Conservation (phyloP, 2,329 filamentous ascomycete species). For the Thelonectria discophora region DNA sequence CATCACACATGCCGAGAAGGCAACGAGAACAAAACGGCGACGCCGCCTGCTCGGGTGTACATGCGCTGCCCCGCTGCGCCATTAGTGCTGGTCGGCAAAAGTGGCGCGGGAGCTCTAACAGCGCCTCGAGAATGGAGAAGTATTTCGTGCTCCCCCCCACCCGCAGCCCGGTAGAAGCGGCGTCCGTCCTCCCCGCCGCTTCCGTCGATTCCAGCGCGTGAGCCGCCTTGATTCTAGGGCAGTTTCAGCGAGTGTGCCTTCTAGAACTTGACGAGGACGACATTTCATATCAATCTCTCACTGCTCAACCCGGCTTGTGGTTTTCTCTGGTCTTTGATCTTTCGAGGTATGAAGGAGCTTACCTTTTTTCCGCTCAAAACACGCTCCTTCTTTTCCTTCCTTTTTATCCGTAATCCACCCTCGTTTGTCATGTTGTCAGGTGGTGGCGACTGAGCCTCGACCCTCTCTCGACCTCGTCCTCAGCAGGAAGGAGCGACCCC, state of each 20-base stretch:
- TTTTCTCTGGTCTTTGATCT: too few relatives aligned
- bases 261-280: too few relatives aligned
- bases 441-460: slow-evolving; percentile 10
- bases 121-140: slow-evolving; percentile 10
- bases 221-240: neutral
- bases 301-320: too few relatives aligned
- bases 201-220: slow-evolving; percentile 15
- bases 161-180: neutral
- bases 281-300: too few relatives aligned
- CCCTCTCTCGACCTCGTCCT: neutral
- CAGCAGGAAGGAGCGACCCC: neutral
- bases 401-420: slow-evolving; percentile 5
- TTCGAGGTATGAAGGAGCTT: too few relatives aligned
- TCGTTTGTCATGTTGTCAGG: neutral
- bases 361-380: too few relatives aligned
- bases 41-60: neutral
- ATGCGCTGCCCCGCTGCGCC: neutral
- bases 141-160: slow-evolving; percentile 19
- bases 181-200: slow-evolving; percentile 16
- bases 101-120: slow-evolving; percentile 7
- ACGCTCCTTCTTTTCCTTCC: slow-evolving; percentile 18
- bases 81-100: neutral
- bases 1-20: too few relatives aligned
- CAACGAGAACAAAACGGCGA: neutral
- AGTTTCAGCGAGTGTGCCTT: neutral